Evolutionary conservation across 305 asterid species (phyloP).

Genomic region (Ilex paraguariensis): DNA sequence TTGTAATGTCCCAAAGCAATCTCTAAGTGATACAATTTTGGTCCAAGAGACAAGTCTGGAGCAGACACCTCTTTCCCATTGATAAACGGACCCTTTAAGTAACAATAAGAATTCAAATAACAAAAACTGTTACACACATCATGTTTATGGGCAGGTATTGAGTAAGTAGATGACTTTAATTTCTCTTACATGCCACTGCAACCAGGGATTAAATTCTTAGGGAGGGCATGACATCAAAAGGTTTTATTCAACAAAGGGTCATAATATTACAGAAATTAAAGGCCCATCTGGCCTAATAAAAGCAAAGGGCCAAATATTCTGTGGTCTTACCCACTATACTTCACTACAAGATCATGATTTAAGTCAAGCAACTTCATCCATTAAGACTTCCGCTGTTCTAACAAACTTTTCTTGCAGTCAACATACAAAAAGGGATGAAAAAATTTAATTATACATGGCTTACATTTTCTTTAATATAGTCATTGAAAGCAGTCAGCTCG

Average conservation of each 20-base stretch:
- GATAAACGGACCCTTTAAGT: slow-evolving; percentile 66
- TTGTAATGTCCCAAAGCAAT: slow-evolving; percentile 76
- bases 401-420: too few relatives aligned
- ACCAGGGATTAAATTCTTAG: background rate
- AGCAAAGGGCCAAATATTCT: too few relatives aligned
- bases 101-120: slow-evolving; percentile 8
- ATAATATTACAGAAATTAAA: too few relatives aligned
- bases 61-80: slow-evolving; percentile 71
- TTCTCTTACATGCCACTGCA: slow-evolving; percentile 5
- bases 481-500: slow-evolving; percentile 62
- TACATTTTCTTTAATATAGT: slow-evolving; percentile 66
- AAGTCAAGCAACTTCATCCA: too few relatives aligned
- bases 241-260: background rate
- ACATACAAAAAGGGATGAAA: too few relatives aligned
- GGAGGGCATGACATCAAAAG: background rate
- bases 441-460: slow-evolving; percentile 13
- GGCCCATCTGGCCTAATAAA: too few relatives aligned
- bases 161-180: slow-evolving; percentile 1
- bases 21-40: slow-evolving; percentile 90
- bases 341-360: too few relatives aligned
- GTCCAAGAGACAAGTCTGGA: slow-evolving; percentile 92
- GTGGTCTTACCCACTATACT: too few relatives aligned
- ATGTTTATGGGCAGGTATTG: background rate
- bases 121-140: slow-evolving; percentile 5
- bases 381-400: too few relatives aligned